Percentiles rank a stretch among this genome's conserved stretches.
phyloP scores from a whole-genome alignment of 352 stramenopile genomes.

The Aphanomyces astaci region DNA sequence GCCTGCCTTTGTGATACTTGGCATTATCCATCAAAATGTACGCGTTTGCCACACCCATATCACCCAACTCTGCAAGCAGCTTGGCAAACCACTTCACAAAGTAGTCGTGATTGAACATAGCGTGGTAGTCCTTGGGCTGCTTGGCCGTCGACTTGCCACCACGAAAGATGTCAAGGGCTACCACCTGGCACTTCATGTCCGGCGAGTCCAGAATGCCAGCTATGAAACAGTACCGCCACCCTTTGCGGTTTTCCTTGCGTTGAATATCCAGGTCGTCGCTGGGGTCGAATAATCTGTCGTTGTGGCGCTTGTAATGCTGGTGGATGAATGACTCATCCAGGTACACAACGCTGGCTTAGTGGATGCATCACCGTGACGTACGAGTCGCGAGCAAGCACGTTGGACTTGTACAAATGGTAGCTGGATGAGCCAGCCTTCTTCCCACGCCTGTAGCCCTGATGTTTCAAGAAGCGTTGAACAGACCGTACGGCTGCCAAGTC shows the following conservation, averaged over 20 bases:
- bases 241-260: constrained; percentile 5
- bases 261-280: not conserved
- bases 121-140: constrained; percentile 21
- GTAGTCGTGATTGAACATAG: constrained; percentile 26
- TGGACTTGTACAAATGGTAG: too few relatives aligned
- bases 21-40: constrained; percentile 27
- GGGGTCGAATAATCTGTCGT: not conserved
- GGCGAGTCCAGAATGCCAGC: constrained; percentile 9
- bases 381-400: too few relatives aligned
- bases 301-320: not conserved
- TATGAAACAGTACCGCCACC: constrained; percentile 9
- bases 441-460: not conserved
- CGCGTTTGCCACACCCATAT: constrained; percentile 1
- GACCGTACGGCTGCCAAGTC: not conserved
- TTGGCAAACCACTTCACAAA: constrained; percentile 21
- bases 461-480: not conserved
- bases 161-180: constrained; percentile 23
- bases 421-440: not conserved
- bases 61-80: constrained; percentile 5
- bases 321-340: too few relatives aligned
- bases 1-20: constrained; percentile 22
- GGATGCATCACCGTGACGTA: too few relatives aligned
- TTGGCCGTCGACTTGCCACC: constrained; percentile 20
- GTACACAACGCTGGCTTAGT: too few relatives aligned
- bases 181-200: not conserved